phyloP scores from a whole-genome alignment of 1,284 basidiomycete species.

The Schizophyllum amplum region DNA sequence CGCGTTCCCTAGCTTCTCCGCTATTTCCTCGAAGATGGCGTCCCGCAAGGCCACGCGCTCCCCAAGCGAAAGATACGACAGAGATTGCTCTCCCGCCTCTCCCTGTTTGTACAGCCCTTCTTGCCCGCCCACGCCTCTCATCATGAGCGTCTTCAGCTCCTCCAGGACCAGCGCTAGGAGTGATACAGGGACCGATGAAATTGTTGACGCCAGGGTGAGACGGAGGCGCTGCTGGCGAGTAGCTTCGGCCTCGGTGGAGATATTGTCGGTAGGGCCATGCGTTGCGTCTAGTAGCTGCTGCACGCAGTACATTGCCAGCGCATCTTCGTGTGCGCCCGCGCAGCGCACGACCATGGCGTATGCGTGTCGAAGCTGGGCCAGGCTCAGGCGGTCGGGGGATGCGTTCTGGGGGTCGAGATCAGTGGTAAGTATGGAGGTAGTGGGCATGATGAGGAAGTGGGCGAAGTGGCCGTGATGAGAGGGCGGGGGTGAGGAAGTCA shows the following conservation, averaged over 20 bases:
- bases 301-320: conserved; percentile 57
- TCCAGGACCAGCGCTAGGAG: background rate
- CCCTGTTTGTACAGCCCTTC: too few relatives aligned
- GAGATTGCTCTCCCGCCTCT: too few relatives aligned
- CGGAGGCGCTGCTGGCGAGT: background rate
- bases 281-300: conserved; percentile 38
- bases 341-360: conserved; percentile 28
- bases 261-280: background rate
- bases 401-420: conserved; percentile 45
- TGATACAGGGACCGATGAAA: background rate
- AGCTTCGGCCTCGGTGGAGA: background rate
- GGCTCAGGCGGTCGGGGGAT: conserved; percentile 44
- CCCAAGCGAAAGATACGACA: too few relatives aligned
- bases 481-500: conserved; percentile 5
- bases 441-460: background rate
- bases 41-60: conserved; percentile 10
- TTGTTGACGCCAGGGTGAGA: background rate
- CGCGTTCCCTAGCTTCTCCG: conserved; percentile 52
- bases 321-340: conserved; percentile 23
- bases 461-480: background rate
- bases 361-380: conserved; percentile 54
- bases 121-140: too few relatives aligned
- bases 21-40: conserved; percentile 50
- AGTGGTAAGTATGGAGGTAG: too few relatives aligned
- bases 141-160: background rate